Conservation (phyloP, 2,329 filamentous ascomycete species). For the Plectosphaerella plurivora region DNA sequence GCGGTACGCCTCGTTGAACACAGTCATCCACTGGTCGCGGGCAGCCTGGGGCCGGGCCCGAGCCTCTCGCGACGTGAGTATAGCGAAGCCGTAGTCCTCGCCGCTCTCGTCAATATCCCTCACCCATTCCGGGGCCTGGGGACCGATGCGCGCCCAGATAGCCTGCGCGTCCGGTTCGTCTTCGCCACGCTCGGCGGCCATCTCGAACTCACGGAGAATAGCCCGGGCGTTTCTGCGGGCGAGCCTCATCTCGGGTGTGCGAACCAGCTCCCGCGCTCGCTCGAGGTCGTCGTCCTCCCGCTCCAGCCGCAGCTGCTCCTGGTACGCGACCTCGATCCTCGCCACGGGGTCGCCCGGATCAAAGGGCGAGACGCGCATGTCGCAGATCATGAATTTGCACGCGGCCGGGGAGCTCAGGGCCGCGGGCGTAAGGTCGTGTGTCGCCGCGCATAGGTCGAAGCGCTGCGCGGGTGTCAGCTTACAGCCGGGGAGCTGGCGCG, state of each 20-base stretch:
- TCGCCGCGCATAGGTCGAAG: not conserved
- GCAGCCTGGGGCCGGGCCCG: not conserved
- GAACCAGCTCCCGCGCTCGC: not conserved
- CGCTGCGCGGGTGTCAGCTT: not conserved
- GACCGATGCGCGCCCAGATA: not conserved
- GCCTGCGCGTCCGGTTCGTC: not conserved
- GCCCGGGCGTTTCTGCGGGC: not conserved
- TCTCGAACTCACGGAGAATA: not conserved
- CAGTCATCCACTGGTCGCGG: not conserved
- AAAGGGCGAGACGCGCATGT: not conserved
- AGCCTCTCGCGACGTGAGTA: not conserved
- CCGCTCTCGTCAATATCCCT: not conserved
- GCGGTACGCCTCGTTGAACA: not conserved
- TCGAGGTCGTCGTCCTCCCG: not conserved
- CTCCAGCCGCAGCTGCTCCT: not conserved
- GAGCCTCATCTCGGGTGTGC: not conserved
- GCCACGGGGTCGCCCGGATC: not conserved
- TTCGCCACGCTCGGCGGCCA: not conserved
- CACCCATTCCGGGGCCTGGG: not conserved
- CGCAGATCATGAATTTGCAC: slow-evolving; percentile 1
- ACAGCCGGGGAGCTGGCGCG: not conserved
- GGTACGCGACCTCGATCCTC: not conserved
- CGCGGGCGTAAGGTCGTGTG: no score
- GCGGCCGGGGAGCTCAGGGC: no score
- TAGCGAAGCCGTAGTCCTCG: not conserved